These are phyloP conservation scores for Leersia perrieri DNA, from an alignment of 176 grass and related monocot genomes.

Conservation along the genomic window DNA sequence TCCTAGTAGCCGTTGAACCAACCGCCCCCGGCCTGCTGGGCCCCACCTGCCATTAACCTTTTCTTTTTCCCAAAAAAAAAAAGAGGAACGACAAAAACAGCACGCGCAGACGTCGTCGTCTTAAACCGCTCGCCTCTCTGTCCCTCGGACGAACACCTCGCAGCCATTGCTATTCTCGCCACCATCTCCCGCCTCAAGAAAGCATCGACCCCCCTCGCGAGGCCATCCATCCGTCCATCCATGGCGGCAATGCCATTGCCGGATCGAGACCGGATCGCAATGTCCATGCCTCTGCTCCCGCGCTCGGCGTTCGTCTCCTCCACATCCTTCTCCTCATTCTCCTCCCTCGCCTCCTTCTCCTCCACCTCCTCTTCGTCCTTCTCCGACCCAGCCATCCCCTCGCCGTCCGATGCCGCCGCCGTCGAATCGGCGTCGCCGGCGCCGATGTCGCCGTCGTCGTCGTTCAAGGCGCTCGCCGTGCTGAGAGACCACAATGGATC, in stretches of 20 bases:
- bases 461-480: constrained; percentile 62
- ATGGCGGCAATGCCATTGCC: constrained; percentile 31
- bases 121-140: constrained; percentile 23
- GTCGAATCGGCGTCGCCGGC: not conserved
- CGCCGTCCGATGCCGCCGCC: not conserved
- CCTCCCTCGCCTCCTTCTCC: not conserved
- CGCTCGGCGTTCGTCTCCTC: not conserved
- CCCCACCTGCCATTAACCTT: constrained; percentile 12
- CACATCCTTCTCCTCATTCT: not conserved
- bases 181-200: not conserved
- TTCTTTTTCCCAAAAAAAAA: not conserved
- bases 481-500: constrained; percentile 59
- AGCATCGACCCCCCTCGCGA: not conserved
- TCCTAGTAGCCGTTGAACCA: constrained; percentile 60
- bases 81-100: not conserved
- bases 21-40: not conserved
- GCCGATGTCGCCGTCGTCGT: not conserved
- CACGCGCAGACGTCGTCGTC: constrained; percentile 2
- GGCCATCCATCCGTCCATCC: too few species aligned
- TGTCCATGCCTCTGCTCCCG: constrained; percentile 41
- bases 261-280: constrained; percentile 11
- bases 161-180: constrained; percentile 33
- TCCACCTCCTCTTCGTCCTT: not conserved
- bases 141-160: not conserved
- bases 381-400: not conserved